These are phyloP conservation scores for Entelexis sorbosivorans DNA, from an alignment of 1,139 yeast species.

Conservation along the genomic window DNA sequence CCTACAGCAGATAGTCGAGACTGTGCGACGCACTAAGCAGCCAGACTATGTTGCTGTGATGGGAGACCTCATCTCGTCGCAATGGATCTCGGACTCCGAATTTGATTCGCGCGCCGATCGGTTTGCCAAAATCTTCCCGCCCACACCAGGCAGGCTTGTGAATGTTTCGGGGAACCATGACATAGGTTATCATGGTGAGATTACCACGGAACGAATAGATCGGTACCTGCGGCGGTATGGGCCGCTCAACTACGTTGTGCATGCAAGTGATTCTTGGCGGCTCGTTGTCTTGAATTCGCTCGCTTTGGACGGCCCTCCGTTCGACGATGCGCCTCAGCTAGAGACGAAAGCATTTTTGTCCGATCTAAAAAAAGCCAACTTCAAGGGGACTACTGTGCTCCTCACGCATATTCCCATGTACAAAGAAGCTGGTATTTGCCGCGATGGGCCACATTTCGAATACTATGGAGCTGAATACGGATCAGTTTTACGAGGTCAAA, in stretches of 20 bases:
- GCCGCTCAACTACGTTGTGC: constrained; percentile 60
- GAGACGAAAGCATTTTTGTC: constrained; percentile 66
- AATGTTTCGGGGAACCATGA: constrained; percentile 93
- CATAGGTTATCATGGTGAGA: constrained; percentile 90
- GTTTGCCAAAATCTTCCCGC: constrained; percentile 30
- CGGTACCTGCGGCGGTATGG: constrained; percentile 69
- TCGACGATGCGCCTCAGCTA: constrained; percentile 56
- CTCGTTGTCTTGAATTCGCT: constrained; percentile 75
- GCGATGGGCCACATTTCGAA: constrained; percentile 67
- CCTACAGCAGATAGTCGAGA: constrained; percentile 66
- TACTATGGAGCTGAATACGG: constrained; percentile 41
- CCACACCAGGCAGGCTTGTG: constrained; percentile 35
- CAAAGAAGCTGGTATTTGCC: constrained; percentile 69
- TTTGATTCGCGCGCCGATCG: constrained; percentile 68
- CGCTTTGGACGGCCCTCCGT: constrained; percentile 81
- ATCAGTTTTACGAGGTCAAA: constrained; percentile 71
- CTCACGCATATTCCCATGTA: constrained; percentile 85
- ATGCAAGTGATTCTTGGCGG: constrained; percentile 58
- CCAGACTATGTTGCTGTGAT: constrained; percentile 81
- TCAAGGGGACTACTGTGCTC: constrained; percentile 68
- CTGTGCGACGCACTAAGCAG: constrained; percentile 48
- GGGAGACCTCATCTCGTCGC: constrained; percentile 92
- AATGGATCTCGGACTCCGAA: constrained; percentile 86
- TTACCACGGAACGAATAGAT: constrained; percentile 81
- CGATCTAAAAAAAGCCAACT: constrained; percentile 35